Evolutionary conservation across 75 land plant species (phyloP).

Genomic region (Adiantum capillusveneris): DNA sequence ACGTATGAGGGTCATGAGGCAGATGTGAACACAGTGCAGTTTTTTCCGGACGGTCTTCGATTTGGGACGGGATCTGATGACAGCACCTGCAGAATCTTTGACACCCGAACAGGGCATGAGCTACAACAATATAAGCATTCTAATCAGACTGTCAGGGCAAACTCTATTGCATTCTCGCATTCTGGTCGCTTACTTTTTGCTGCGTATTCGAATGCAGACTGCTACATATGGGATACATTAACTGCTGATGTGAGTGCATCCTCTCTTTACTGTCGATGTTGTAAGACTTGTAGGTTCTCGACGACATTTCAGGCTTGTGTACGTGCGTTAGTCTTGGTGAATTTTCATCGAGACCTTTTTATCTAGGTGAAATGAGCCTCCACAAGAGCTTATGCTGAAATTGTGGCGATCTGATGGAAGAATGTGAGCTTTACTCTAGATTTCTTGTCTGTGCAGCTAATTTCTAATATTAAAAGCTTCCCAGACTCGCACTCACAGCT

Average conservation of each 20-base stretch:
- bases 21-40: conserved; percentile 90
- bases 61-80: conserved; percentile 98
- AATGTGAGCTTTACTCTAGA: neutral
- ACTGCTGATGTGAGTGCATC: conserved; percentile 49
- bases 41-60: conserved; percentile 84
- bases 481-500: conserved; percentile 56
- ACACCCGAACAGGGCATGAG: conserved; percentile 87
- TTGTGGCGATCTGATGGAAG: too few relatives aligned
- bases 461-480: conserved; percentile 59
- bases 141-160: conserved; percentile 45
- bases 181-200: conserved; percentile 97
- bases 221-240: conserved; percentile 89
- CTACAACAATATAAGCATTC: conserved; percentile 50
- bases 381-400: too few relatives aligned
- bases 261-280: too few relatives aligned
- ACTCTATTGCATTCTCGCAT: conserved; percentile 86
- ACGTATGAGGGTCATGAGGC: conserved; percentile 87
- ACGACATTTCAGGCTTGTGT: too few relatives aligned
- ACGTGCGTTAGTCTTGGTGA: too few relatives aligned
- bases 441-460: conserved; percentile 38
- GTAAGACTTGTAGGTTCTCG: too few relatives aligned
- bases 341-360: too few relatives aligned
- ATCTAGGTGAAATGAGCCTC: too few relatives aligned
- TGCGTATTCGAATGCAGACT: conserved; percentile 75
- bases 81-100: conserved; percentile 85